phyloP scores from a whole-genome alignment of 306 rosid species.

The Begonia masoniana region DNA sequence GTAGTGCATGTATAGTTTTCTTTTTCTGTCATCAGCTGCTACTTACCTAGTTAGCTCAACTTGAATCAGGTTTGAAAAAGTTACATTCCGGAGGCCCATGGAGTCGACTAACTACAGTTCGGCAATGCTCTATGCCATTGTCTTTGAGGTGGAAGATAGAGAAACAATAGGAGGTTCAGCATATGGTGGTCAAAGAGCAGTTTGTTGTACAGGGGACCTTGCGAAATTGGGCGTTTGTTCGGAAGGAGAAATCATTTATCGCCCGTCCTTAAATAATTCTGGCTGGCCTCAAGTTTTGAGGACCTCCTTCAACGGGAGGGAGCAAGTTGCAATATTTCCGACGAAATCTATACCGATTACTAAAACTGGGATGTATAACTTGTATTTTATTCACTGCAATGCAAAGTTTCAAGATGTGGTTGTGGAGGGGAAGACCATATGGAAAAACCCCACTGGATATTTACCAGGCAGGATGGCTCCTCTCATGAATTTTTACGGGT shows the following conservation, averaged over 20 bases:
- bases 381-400: conserved; percentile 93
- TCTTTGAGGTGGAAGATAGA: conserved; percentile 96
- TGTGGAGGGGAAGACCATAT: conserved; percentile 79
- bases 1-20: too few relatives aligned
- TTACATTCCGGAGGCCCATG: conserved; percentile 48
- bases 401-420: conserved; percentile 51
- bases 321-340: conserved; percentile 40
- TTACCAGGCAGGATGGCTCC: conserved; percentile 99
- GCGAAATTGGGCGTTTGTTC: conserved; percentile 78
- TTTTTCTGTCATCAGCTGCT: conserved; percentile 4
- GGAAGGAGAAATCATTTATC: conserved; percentile 76
- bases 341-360: conserved; percentile 45
- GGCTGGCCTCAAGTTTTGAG: conserved; percentile 84
- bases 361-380: conserved; percentile 91
- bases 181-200: conserved; percentile 97
- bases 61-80: conserved; percentile 69
- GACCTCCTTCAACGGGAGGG: conserved; percentile 39
- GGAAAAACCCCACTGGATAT: conserved; percentile 90
- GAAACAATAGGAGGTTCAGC: conserved; percentile 92
- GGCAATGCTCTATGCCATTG: conserved; percentile 53
- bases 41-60: conserved; percentile 9
- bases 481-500: conserved; percentile 65
- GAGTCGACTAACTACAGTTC: conserved; percentile 71
- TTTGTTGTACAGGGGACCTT: conserved; percentile 86
- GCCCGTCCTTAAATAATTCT: conserved; percentile 42